These are phyloP conservation scores for Oleoguttula mirabilis DNA, from an alignment of 495 filamentous ascomycete species.

Conservation along the genomic window DNA sequence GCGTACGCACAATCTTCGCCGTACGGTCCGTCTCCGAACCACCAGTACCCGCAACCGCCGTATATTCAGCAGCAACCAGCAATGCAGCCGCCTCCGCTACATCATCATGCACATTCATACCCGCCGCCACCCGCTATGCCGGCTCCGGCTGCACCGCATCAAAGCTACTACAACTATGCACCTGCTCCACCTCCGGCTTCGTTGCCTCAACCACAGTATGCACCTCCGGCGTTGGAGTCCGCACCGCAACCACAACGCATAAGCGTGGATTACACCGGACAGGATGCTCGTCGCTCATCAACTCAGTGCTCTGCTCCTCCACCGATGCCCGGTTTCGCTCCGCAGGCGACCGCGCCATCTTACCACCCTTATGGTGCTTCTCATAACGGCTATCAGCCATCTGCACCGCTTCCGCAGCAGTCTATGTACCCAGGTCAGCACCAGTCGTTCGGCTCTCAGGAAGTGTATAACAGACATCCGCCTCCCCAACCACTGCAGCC, in stretches of 20 bases:
- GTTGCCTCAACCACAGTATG: constrained; percentile 7
- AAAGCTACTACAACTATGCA: constrained; percentile 19
- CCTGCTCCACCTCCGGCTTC: constrained; percentile 5
- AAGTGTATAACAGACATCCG: too few relatives aligned
- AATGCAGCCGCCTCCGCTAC: constrained; percentile 28
- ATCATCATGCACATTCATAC: constrained; percentile 10
- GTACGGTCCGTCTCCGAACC: constrained; percentile 22
- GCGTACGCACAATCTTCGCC: constrained; percentile 26
- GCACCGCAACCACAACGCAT: constrained; percentile 9
- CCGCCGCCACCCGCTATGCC: constrained; percentile 14
- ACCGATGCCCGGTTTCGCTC: neutral
- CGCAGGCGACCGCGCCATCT: neutral
- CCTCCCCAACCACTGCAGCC: constrained; percentile 24
- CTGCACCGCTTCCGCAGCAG: neutral
- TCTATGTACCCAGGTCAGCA: neutral
- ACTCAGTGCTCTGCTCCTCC: neutral
- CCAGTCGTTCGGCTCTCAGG: too few relatives aligned
- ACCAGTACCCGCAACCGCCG: constrained; percentile 14
- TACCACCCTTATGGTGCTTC: too few relatives aligned
- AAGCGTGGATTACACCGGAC: constrained; percentile 5
- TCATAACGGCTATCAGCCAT: too few relatives aligned
- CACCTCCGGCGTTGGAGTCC: constrained; percentile 6
- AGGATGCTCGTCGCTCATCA: constrained; percentile 8
- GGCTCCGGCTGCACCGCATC: constrained; percentile 6
- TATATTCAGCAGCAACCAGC: constrained; percentile 21